These are phyloP conservation scores for Agaricus blazei DNA, from an alignment of 768 basidiomycete genomes.

Conservation along the genomic window DNA sequence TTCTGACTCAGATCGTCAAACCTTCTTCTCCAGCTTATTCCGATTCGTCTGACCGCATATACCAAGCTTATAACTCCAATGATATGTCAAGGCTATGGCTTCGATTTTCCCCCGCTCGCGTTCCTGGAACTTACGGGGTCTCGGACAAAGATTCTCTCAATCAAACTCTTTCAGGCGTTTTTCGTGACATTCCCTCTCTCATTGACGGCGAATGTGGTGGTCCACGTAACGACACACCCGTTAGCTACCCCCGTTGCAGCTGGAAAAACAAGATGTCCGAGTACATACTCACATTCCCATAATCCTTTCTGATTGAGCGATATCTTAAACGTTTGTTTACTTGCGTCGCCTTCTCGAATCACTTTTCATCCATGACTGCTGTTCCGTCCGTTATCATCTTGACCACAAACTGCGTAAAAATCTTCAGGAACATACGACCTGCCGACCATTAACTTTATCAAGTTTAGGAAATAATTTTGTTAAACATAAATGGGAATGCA, in stretches of 20 bases:
- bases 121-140: background rate
- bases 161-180: constrained; percentile 21
- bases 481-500: too few species aligned
- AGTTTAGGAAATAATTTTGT: too few species aligned
- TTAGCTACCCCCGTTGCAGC: constrained; percentile 42
- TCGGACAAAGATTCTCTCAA: constrained; percentile 8
- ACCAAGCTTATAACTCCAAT: background rate
- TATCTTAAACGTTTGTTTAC: background rate
- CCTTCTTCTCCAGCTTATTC: constrained; percentile 5
- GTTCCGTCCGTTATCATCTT: too few species aligned
- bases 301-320: background rate
- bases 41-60: constrained; percentile 10
- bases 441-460: too few species aligned
- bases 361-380: too few species aligned
- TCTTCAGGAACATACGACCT: too few species aligned
- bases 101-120: background rate
- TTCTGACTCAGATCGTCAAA: constrained; percentile 25
- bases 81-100: background rate
- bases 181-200: constrained; percentile 23
- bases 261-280: constrained; percentile 59
- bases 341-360: too few species aligned
- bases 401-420: too few species aligned
- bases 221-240: constrained; percentile 18
- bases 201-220: constrained; percentile 44
- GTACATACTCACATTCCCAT: constrained; percentile 63